phyloP scores from a whole-genome alignment of 345 rosid genomes.

The Aurinia saxatilis region DNA sequence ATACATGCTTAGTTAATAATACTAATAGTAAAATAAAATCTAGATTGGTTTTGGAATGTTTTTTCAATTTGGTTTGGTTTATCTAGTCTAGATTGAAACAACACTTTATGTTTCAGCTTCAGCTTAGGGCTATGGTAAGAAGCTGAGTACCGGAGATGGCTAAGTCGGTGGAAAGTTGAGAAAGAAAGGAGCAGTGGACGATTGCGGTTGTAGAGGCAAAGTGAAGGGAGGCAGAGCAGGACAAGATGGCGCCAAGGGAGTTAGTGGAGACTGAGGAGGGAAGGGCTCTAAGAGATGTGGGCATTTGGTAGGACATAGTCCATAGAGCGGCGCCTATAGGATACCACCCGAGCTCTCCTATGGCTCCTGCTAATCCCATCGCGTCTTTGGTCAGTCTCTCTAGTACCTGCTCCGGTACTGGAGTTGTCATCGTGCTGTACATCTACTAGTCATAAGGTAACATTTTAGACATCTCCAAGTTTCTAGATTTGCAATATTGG shows the following conservation, averaged over 20 bases:
- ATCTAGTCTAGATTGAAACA: too few relatives aligned
- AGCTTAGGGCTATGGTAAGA: too few relatives aligned
- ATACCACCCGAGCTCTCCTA: constrained; percentile 70
- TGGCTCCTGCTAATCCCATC: constrained; percentile 52
- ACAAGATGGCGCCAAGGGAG: constrained; percentile 49
- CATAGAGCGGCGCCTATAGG: constrained; percentile 56
- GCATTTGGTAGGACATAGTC: constrained; percentile 50
- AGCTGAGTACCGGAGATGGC: constrained; percentile 30
- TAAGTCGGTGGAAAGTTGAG: constrained; percentile 44
- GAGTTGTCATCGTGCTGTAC: constrained; percentile 38
- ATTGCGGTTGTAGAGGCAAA: constrained; percentile 34
- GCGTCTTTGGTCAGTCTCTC: constrained; percentile 31
- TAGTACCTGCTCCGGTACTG: constrained; percentile 24
- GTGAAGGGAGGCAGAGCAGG: constrained; percentile 54
- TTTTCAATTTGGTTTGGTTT: background rate
- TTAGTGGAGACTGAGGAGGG: constrained; percentile 36
- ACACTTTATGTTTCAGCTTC: too few relatives aligned
- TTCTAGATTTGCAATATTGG: background rate
- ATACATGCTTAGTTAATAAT: too few relatives aligned
- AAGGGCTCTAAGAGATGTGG: constrained; percentile 42
- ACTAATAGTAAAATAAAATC: too few relatives aligned
- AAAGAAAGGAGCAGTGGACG: constrained; percentile 59
- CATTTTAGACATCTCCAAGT: background rate
- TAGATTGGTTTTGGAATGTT: background rate
- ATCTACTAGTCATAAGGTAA: constrained; percentile 11